Percentiles rank a stretch among this genome's conserved stretches.
Conservation (phyloP, 352 stramenopile species). For the Globisporangium takayamanum region DNA sequence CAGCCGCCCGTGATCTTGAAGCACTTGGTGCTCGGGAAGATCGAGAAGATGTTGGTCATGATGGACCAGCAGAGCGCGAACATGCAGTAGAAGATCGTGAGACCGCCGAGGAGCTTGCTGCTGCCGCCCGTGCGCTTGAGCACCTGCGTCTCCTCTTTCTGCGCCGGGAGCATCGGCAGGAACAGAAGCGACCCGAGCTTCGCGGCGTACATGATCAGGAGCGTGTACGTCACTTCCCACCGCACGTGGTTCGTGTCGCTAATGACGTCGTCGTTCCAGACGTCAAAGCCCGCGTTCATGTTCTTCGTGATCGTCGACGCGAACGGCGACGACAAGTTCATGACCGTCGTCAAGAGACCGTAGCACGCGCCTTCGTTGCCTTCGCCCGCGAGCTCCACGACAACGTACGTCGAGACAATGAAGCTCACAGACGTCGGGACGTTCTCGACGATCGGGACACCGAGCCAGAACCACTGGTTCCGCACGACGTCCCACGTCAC, state of each 20-base stretch:
- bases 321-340: conserved; percentile 12
- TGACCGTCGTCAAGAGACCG: conserved; percentile 15
- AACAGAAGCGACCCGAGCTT: conserved; percentile 21
- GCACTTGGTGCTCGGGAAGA: conserved; percentile 17
- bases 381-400: conserved; percentile 18
- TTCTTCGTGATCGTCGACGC: conserved; percentile 13
- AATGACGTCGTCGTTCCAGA: conserved; percentile 17
- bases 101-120: conserved; percentile 25
- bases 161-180: conserved; percentile 32
- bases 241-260: conserved; percentile 13
- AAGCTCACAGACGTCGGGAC: conserved; percentile 10
- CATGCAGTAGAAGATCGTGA: conserved; percentile 28
- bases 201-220: conserved; percentile 30
- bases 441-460: conserved; percentile 7
- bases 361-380: conserved; percentile 18
- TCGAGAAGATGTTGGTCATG: conserved; percentile 16
- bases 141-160: conserved; percentile 22
- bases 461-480: conserved; percentile 4
- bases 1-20: conserved; percentile 23
- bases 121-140: conserved; percentile 27
- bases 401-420: conserved; percentile 11
- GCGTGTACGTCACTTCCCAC: conserved; percentile 9
- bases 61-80: conserved; percentile 2
- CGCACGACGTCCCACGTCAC: conserved; percentile 17
- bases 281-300: conserved; percentile 10